A percentile compares a stretch with the other conserved stretches of the same genome.
phyloP scores from a whole-genome alignment of 371 early-diverging fungal genomes.

The Mortierella sp. region DNA sequence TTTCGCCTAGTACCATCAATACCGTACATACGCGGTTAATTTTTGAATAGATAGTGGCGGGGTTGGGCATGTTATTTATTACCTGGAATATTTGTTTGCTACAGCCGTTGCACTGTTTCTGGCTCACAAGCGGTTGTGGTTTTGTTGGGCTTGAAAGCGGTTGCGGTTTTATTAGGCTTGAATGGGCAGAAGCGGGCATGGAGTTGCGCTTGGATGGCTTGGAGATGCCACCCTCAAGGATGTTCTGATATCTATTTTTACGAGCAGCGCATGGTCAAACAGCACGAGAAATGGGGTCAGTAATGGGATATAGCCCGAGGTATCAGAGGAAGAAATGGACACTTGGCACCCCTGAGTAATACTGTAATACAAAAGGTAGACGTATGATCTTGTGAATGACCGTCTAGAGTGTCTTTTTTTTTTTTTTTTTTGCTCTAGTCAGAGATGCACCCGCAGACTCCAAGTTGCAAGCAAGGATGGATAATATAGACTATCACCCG shows the following conservation, averaged over 20 bases:
- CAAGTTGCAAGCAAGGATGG: too few species aligned
- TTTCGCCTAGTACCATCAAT: conserved; percentile 42
- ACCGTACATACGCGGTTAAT: background rate
- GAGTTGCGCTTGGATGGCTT: conserved; percentile 53
- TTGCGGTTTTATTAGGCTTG: conserved; percentile 26
- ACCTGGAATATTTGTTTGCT: conserved; percentile 41
- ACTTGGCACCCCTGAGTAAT: conserved; percentile 3
- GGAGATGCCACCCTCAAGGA: conserved; percentile 49
- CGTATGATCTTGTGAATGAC: too few species aligned
- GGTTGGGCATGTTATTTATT: too few species aligned
- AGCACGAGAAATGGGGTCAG: background rate
- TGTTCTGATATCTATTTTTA: conserved; percentile 49
- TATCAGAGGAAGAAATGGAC: background rate
- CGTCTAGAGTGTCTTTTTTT: background rate
- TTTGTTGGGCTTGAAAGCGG: conserved; percentile 25
- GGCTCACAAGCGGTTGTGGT: conserved; percentile 39
- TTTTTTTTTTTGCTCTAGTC: background rate
- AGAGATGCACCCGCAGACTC: too few species aligned
- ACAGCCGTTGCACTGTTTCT: conserved; percentile 55
- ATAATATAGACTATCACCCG: too few species aligned
- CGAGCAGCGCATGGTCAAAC: background rate
- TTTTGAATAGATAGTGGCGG: background rate
- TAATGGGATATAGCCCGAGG: background rate
- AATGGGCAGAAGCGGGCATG: conserved; percentile 27
- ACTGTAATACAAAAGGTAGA: too few species aligned